Evolutionary conservation across 371 early-diverging fungal species (phyloP), one percentile per base, ranked within the genome.

Genomic region (Syncephalastrum monosporum): DNA sequence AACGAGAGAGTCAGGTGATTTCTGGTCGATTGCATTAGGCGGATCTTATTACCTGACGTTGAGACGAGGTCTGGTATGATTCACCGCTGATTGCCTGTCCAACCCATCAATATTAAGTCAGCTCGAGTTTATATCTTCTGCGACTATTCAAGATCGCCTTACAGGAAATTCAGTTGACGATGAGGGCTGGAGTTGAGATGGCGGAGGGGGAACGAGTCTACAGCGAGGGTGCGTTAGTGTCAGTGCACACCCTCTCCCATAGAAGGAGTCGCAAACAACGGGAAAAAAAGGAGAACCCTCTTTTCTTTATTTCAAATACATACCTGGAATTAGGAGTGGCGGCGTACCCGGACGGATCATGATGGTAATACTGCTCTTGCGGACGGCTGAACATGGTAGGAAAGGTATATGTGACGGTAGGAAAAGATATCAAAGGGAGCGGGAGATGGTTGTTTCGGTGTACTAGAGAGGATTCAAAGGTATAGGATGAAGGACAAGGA

Each of bases 311-410:
- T 33, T 33, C 38, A 7, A 13, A 42, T 33, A 16, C 42, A 23
- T 49, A 60, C 61, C 61, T 54, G n/a, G 61, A 60, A 55, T 60
- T 60, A 25, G 61, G 61, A 19, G 61, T 60, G 27, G 48, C 38
- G 38, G 38, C 38, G 38, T 33, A 33, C 6, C 38, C 38, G 12
- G 38, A 33, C 38, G 38, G 38, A 33, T 33, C 38, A 33, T 33
- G 38, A 10, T 33, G 7, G 12, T 33, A 33, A 33, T 21, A 48
- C 42, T 53, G 19, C 21, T 55, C 55, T 54, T 44, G 57, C 43
- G 33, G 57, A 44, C 19, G 55, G 12, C 57, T 57, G 48, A 63
- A 63, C 63, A 63, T 63, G 38, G 29, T 46, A 42, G 27, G 16
- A 47, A 50, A 23, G 42, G 13, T 21, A 10, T 17, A 43, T 38